Evolutionary conservation across 495 filamentous ascomycete species (phyloP).

Genomic region (Xylaria grammica): DNA sequence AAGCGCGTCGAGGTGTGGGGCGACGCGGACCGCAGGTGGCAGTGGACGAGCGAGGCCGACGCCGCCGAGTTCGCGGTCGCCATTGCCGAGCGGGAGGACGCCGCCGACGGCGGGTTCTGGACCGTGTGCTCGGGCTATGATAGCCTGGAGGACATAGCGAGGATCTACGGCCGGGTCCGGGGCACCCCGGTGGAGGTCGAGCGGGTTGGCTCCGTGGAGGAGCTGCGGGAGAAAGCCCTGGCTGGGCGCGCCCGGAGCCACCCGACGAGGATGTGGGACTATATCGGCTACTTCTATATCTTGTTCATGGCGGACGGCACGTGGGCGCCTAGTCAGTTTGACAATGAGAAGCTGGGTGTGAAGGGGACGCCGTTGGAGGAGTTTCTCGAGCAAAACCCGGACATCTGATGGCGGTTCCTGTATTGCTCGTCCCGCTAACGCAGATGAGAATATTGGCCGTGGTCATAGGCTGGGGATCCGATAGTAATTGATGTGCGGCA

Average conservation of each 20-base stretch:
- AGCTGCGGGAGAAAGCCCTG: slow-evolving; percentile 20
- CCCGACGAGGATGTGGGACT: slow-evolving; percentile 26
- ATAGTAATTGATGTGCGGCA: no score
- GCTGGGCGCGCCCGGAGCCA: slow-evolving; percentile 14
- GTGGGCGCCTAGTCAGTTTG: slow-evolving; percentile 22
- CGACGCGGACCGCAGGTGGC: slow-evolving; percentile 25
- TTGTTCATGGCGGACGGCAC: slow-evolving; percentile 26
- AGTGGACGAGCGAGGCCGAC: slow-evolving; percentile 31
- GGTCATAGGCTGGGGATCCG: no score
- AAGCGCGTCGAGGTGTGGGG: slow-evolving; percentile 30
- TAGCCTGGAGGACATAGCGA: slow-evolving; percentile 20
- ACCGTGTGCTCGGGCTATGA: slow-evolving; percentile 27
- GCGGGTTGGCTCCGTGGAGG: slow-evolving; percentile 22
- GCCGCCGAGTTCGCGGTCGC: slow-evolving; percentile 26
- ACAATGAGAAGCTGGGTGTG: slow-evolving; percentile 28
- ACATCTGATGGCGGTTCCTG: slow-evolving; percentile 8
- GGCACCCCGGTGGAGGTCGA: slow-evolving; percentile 19
- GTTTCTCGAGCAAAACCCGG: slow-evolving; percentile 30
- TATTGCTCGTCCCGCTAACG: no score
- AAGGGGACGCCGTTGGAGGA: slow-evolving; percentile 23
- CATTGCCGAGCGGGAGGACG: slow-evolving; percentile 23
- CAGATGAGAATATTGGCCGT: no score
- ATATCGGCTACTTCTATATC: slow-evolving; percentile 32
- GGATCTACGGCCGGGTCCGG: slow-evolving; percentile 13
- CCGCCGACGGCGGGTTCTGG: slow-evolving; percentile 29